Base-by-base conservation (phyloP, 139 green algal genomes). In the Volvox africanus region DNA sequence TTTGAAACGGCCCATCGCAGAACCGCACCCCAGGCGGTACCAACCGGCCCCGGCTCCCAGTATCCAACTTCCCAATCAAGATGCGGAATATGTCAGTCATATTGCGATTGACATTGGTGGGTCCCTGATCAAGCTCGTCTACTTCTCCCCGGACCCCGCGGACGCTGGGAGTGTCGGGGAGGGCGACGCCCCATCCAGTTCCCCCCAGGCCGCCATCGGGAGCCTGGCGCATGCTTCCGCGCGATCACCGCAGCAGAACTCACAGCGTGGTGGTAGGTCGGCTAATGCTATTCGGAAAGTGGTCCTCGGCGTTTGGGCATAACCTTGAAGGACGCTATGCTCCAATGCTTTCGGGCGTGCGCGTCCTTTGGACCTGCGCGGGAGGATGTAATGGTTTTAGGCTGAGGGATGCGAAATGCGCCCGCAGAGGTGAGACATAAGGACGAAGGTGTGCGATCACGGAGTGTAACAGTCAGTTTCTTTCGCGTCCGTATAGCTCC, bases 91-190 rank as follows among this genome's bases (percentile, higher is more conserved):
- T 89, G 95, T 99, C 13, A 94, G 87, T 16, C 98, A 99, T 86
- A 99, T 99, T 69, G 98, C 98, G 0, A 80, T 99, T 9, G 98
- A 99, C 94, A 99, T 99, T 80, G 98, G 98, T 2, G 98, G 98
- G 30, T 99, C 96, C 0, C 94, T 99, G 13, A 98, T 99, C 75
- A 99, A 99, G 92, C 92, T 99, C 14, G 95, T 99, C 0, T 99
- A 99, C 93, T 99, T 99, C 93, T 97, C 95, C 0, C 95, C 92
- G 17, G 95, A 97, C 87, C 80, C 75, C 2, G 22, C n/a, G 1
- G 87, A 91, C 24, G 30, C 26, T 11, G 33, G 33, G 0, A n/a
- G 71, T 36, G 37, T 19, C 26, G 80, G 36, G 17, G 85, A 80
- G 16, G 68, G 37, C 85, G 24, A 30, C 28, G 24, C 36, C 9